Evolutionary conservation across 371 early-diverging fungal species (phyloP).

Genomic region (Mucor irregularis): DNA sequence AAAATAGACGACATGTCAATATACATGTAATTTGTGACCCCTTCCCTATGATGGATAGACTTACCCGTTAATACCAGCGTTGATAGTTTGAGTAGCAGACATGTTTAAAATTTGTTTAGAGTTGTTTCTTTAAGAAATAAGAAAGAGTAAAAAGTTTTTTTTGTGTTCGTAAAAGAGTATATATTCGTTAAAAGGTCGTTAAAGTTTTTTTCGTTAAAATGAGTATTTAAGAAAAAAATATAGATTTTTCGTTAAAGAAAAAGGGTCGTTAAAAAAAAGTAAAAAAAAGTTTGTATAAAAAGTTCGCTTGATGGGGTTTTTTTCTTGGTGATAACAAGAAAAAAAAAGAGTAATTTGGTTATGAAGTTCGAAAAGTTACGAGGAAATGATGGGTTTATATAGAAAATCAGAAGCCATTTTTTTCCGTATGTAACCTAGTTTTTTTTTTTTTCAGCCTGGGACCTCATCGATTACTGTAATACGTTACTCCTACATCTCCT

Average conservation of each 20-base stretch:
- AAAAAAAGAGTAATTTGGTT: conserved; percentile 23
- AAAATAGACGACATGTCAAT: not conserved
- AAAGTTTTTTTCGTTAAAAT: conserved; percentile 22
- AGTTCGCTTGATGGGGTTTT: conserved; percentile 15
- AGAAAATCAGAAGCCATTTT: conserved; percentile 2
- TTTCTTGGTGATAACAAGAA: conserved; percentile 13
- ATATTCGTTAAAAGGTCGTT: conserved; percentile 7
- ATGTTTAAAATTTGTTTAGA: conserved; percentile 21
- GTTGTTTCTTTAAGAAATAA: conserved; percentile 1
- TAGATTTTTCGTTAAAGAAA: conserved; percentile 3
- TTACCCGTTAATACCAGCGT: conserved; percentile 48
- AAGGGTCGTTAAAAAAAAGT: conserved; percentile 17
- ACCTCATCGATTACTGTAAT: conserved; percentile 19
- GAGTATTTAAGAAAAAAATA: not conserved
- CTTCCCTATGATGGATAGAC: not conserved
- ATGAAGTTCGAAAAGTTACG: conserved; percentile 8
- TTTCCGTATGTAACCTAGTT: no score
- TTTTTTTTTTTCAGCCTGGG: conserved; percentile 3
- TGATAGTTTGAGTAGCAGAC: no score
- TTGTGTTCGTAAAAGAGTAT: conserved; percentile 4
- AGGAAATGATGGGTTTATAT: conserved; percentile 11
- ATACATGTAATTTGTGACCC: not conserved
- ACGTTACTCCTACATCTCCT: conserved; percentile 12
- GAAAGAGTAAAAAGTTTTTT: conserved; percentile 10
- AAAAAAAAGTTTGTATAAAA: conserved; percentile 11